Percentiles rank a stretch among this genome's conserved stretches.
Evolutionary conservation across 2,329 filamentous ascomycete genomes (phyloP).

Genomic region (Xylaria sp.): DNA sequence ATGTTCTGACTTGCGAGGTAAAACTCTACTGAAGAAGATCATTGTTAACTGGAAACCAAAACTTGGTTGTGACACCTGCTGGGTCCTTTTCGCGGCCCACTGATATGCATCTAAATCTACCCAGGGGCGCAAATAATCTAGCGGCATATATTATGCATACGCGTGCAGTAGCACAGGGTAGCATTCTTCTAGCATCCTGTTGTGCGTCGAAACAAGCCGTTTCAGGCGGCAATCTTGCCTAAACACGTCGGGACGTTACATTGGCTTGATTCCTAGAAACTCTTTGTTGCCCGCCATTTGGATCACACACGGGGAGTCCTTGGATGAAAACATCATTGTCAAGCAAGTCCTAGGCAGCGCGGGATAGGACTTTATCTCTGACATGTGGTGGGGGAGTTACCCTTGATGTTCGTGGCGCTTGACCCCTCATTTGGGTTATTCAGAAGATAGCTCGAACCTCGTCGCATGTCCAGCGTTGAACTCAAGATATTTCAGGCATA

Average conservation of each 20-base stretch:
- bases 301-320: background rate
- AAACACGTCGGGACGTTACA: background rate
- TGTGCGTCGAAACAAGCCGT: background rate
- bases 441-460: background rate
- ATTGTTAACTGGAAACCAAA: background rate
- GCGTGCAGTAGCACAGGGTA: too few relatives aligned
- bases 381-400: background rate
- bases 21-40: background rate
- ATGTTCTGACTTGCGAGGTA: background rate
- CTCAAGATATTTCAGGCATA: background rate
- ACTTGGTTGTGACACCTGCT: background rate
- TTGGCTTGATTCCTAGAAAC: background rate
- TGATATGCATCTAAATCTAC: too few relatives aligned
- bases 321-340: background rate
- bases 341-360: background rate
- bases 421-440: conserved; percentile 4
- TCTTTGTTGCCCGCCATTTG: background rate
- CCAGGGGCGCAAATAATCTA: background rate
- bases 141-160: background rate
- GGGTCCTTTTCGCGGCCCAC: background rate
- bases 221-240: background rate
- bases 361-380: conserved; percentile 1
- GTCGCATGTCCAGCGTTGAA: background rate
- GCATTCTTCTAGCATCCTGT: background rate
- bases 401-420: background rate